These are phyloP conservation scores for Camellia japonica DNA, from an alignment of 148 eudicot species.

Conservation along the genomic window DNA sequence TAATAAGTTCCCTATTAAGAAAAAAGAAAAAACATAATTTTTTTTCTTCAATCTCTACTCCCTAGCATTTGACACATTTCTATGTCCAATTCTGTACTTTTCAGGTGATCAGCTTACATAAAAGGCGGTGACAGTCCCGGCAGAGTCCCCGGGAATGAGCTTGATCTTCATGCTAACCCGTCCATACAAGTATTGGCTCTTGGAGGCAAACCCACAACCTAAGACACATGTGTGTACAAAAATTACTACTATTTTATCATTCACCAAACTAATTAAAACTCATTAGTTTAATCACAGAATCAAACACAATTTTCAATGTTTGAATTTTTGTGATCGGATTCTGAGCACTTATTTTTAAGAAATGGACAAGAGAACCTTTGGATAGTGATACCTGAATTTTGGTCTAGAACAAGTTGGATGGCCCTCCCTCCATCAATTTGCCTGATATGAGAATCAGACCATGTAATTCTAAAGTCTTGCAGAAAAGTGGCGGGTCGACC, in stretches of 20 bases:
- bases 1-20: not conserved
- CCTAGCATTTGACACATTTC: too few species aligned
- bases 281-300: too few species aligned
- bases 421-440: slow-evolving; percentile 66
- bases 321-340: not conserved
- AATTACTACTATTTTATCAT: not conserved
- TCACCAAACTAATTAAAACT: not conserved
- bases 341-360: too few species aligned
- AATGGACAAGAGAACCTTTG: too few species aligned
- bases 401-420: slow-evolving; percentile 79
- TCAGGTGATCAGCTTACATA: slow-evolving; percentile 39
- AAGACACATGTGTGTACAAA: not conserved
- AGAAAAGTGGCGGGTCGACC: slow-evolving; percentile 66
- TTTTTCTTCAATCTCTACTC: too few species aligned
- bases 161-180: slow-evolving; percentile 85
- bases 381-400: slow-evolving; percentile 47
- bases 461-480: slow-evolving; percentile 64
- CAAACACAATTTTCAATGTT: not conserved
- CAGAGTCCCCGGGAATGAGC: slow-evolving; percentile 84
- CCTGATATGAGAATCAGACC: slow-evolving; percentile 67
- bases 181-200: slow-evolving; percentile 63
- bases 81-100: not conserved
- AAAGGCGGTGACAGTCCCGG: slow-evolving; percentile 91
- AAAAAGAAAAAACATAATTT: not conserved
- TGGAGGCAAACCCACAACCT: slow-evolving; percentile 94